Conservation (phyloP, 352 stramenopile species). For the Phytopythium vexans region DNA sequence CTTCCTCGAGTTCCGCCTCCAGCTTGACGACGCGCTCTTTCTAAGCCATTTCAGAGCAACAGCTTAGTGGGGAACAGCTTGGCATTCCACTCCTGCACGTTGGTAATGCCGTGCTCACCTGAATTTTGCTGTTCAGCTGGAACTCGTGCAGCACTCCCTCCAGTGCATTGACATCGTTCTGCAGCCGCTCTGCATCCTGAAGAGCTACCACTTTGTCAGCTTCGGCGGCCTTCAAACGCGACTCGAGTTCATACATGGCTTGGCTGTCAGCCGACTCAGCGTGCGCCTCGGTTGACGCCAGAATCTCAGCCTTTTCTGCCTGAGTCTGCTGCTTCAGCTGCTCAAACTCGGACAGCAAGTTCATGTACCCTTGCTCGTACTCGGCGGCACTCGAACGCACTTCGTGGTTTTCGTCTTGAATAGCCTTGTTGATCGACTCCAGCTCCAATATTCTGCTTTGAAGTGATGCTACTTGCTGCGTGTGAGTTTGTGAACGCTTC, state of each 20-base stretch:
- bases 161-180: constrained; percentile 48
- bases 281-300: constrained; percentile 46
- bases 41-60: constrained; percentile 7
- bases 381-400: constrained; percentile 38
- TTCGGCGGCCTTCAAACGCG: constrained; percentile 43
- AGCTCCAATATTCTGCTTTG: constrained; percentile 24
- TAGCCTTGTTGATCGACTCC: constrained; percentile 26
- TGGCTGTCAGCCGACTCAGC: constrained; percentile 50
- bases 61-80: too few species aligned
- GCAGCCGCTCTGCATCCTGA: constrained; percentile 53
- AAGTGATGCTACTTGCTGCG: constrained; percentile 30
- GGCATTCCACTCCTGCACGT: neutral
- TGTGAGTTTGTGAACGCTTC: constrained; percentile 27
- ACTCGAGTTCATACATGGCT: constrained; percentile 59
- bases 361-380: constrained; percentile 70
- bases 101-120: constrained; percentile 11
- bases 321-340: constrained; percentile 40
- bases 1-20: constrained; percentile 38
- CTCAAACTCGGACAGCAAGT: constrained; percentile 48
- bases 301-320: constrained; percentile 44
- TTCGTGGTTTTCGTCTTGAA: constrained; percentile 41
- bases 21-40: constrained; percentile 43
- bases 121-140: constrained; percentile 51
- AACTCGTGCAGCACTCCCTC: constrained; percentile 69
- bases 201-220: constrained; percentile 59